Evolutionary conservation across 1,284 basidiomycete genomes (phyloP), one percentile per base, ranked within the genome.

Genomic region (Exobasidium cylindrosporum): DNA sequence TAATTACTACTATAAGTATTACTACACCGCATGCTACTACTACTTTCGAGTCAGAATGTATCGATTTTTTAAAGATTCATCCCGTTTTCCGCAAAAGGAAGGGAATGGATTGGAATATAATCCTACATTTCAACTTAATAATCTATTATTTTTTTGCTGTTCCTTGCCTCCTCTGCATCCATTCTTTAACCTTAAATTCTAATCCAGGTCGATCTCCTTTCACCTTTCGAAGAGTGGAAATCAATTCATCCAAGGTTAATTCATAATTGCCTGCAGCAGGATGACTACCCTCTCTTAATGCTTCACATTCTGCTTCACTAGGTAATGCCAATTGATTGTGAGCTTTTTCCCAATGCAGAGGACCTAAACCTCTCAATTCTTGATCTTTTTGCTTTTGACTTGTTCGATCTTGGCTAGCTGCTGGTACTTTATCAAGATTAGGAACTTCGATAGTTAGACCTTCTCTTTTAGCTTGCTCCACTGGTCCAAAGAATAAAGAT

Each of bases 291-390:
- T 70, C 66, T 23, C 67, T 35, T 31, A 79, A 63, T 1, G 76
- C 74, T 0, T 63, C 70, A 43, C 68, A 65, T 64, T 79, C 77
- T 1, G 77, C 77, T 60, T 79, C 77, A 28, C 59, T 63, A 1
- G 77, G 77, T 0, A 79, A 66, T 4, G 77, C 75, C 56, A 74
- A 74, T 4, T 56, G 58, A 47, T 79, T 79, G 64, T 68, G 64
- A 31, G 54, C 58, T 60, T 67, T 70, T 43, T 72, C 64, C 77
- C 77, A 79, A 31, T 62, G 60, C 26, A 74, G 61, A 11, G 76
- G 76, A 6, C 76, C 77, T 11, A 61, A 43, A 0, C 72, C 76
- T 10, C 70, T 44, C 46, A 74, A 29, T 54, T 62, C 65, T 11
- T 71, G 67, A 21, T 71, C 23, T 11, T 32, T 50, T 47, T 32